Evolutionary conservation across 2,329 filamentous ascomycete genomes (phyloP), one percentile per base, ranked within the genome.

Genomic region (Stylonectria norvegica): DNA sequence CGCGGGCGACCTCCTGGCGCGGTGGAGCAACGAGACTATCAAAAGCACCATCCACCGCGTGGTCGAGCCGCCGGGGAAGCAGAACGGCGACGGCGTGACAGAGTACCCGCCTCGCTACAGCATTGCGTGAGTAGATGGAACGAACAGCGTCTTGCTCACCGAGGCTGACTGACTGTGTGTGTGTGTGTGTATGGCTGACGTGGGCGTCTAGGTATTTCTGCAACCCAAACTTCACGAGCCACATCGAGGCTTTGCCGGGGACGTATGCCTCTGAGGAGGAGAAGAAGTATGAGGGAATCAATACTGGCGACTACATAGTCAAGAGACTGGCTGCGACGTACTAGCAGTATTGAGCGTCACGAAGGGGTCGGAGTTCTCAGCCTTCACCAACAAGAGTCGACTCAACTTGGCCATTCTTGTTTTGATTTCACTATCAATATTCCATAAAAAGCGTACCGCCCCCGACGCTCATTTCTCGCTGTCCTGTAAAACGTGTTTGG

Each of bases 21-120:
- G 89, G 37, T 95, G 89, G 90, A 88, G 85, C 49, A 96, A 96
- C 58, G 88, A 94, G 57, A 85, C 79, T 4, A 95, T 96, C 67
- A 89, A 86, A 68, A 91, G 86, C 59, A 96, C 90, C 4, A 79
- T 89, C 45, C 90, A 96, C 64, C 81, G 89, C 9, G 90, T 96
- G 1, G 86, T 96, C 5, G 86, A 95, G 67, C 90, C 90, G 2
- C 86, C 87, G 1, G 69, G 71, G 12, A 73, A 72, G 4, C 70
- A 68, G 3, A 68, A 66, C 6, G 74, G 73, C 12, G n/a, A n/a
- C n/a, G n/a, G n/a, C n/a, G n/a, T n/a, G n/a, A n/a, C n/a, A n/a
- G 66, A 71, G 27, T 84, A 94, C 62, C 88, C 89, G 2, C 73
- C 88, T 1, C 73, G 86, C 27, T 96, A 96, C 59, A 91, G 85